Base-by-base conservation (phyloP, 164 flowering plant species). In the Chloranthus sessilifolius region DNA sequence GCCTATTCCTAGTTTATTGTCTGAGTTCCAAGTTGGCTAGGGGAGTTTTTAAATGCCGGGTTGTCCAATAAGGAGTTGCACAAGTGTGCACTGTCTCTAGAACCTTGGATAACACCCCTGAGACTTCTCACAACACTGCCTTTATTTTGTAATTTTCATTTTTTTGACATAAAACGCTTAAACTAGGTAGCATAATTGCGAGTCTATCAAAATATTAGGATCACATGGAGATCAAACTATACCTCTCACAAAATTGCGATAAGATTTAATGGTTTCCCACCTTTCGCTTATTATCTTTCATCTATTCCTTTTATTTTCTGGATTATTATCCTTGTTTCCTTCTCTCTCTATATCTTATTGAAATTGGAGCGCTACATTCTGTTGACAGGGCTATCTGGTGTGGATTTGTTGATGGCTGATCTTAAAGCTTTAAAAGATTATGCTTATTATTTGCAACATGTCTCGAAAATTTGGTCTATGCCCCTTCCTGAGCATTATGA, bases 401-500 rank as follows among this genome's bases (percentile, higher is more conserved):
- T 79, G 66, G 96, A 92, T 62, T 68, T 92, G 65, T 29, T 92
- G 17, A 58, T 81, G 80, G 95, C 96, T 61, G 96, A 92, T 72
- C 69, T 88, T 40, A 78, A 81, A 55, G 95, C 96, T 30, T 64
- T 92, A 63, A 87, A 82, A 66, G 81, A 80, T 5, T 92, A 88
- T 64, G 76, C 61, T 50, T 19, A 19, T 58, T 88, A 83, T 61
- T 68, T 71, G 14, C 78, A 74, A 45, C 64, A 55, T 67, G 56
- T 70, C 8, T 56, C 81, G 11, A 83, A 73, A 67, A 55, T 66
- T 47, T 86, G 91, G 95, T 76, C 94, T 6, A 81, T 65, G 74
- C 99, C 99, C 59, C 89, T 92, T 64, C 99, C 96, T 33, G 99
- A 92, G 68, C 61, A 52, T 29, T 92, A 92, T 66, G 83, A 88